Base-by-base conservation (phyloP, 2,329 filamentous ascomycete genomes). In the Penicillium sp. region DNA sequence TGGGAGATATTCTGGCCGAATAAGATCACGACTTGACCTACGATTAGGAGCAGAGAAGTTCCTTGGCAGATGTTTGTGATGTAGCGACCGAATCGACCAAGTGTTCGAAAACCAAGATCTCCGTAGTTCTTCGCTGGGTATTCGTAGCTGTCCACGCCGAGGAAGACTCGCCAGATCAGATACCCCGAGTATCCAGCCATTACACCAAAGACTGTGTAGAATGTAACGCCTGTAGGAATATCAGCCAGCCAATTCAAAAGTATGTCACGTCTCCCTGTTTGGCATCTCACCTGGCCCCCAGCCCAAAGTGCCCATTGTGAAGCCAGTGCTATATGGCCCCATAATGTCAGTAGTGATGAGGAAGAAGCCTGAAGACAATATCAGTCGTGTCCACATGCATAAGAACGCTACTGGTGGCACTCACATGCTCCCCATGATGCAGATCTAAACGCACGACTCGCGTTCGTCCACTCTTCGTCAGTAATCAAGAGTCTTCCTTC, bases 1-100 rank as follows among this genome's bases (percentile, higher is more conserved):
- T 86, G 82, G 1, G 80, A 82, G 24, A 87, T 79, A 18, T 79
- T 79, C 68, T 86, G 80, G 3, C 83, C 83, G 47, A 81, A 84
- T 51, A 73, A 76, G 41, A 86, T 78, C 53, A 85, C 81, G 46
- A 86, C 73, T 40, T 84, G 73, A 1, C 79, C 77, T 1, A 86
- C 82, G 46, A 81, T 81, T 27, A 86, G 72, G 27, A 86, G 69
- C 52, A 80, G 68, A 49, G 78, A 77, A 19, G 78, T 65, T 10
- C 68, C 71, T 58, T 80, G 78, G 31, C 79, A 66, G 6, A 74
- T 54, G 58, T 79, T 79, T 49, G 75, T 69, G 6, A 74, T 36
- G 52, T 75, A 69, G 18, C 78, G 74, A 6, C 73, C 73, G 61
- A 65, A 70, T 4, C 62, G 56, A 9, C 78, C 78, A 39, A 71